Percentiles rank a stretch among this genome's conserved stretches.
phyloP scores from a whole-genome alignment of 441 rosid species.

The Pelargonium exstipulatum region DNA sequence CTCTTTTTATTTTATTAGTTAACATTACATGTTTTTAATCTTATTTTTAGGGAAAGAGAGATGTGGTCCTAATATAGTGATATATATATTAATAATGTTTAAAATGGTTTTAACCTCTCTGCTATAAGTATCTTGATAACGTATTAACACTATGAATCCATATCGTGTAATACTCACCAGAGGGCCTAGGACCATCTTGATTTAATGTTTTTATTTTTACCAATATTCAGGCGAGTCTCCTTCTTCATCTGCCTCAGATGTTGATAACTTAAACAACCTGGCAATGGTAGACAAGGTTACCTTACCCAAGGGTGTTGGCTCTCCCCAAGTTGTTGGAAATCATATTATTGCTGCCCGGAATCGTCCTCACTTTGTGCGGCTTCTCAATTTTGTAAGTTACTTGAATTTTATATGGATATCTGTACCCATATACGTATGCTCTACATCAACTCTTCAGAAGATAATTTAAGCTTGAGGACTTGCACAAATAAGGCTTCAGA shows the following conservation, averaged over 20 bases:
- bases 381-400: constrained; percentile 81
- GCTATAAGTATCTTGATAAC: neutral
- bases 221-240: constrained; percentile 84
- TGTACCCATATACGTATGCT: neutral
- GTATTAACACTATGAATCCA: neutral
- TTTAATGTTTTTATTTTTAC: constrained; percentile 22
- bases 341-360: constrained; percentile 52
- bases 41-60: neutral
- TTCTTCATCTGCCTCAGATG: constrained; percentile 96
- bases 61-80: neutral
- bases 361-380: constrained; percentile 51
- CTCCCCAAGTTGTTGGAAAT: constrained; percentile 72
- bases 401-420: constrained; percentile 16
- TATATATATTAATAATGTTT: neutral
- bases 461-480: neutral
- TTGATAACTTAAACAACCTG: constrained; percentile 82
- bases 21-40: neutral
- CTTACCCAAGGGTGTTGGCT: constrained; percentile 54
- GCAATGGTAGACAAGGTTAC: constrained; percentile 57
- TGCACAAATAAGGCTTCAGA: neutral
- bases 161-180: neutral
- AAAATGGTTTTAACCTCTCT: neutral
- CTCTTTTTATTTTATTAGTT: neutral
- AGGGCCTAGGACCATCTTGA: constrained; percentile 2
- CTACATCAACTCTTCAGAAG: neutral